Evolutionary conservation across 768 basidiomycete species (phyloP).

Genomic region (Exidia glandulosa): DNA sequence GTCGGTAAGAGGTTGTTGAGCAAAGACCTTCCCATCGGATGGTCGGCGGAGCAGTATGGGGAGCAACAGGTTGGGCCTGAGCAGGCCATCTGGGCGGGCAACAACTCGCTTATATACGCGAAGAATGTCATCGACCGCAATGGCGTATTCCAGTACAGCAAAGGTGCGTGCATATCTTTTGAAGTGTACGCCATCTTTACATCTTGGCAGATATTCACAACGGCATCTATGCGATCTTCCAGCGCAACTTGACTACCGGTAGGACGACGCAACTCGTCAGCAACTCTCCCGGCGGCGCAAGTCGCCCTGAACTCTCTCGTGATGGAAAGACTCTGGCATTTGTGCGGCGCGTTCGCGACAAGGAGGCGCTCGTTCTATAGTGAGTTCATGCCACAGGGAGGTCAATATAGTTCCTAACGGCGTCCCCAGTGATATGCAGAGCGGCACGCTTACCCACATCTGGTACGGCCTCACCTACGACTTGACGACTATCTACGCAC

Average conservation of each 20-base stretch:
- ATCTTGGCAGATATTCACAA: slow-evolving; percentile 50
- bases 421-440: slow-evolving; percentile 47
- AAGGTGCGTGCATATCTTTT: slow-evolving; percentile 34
- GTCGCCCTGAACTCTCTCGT: slow-evolving; percentile 55
- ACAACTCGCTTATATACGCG: slow-evolving; percentile 51
- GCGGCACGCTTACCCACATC: slow-evolving; percentile 53
- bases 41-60: slow-evolving; percentile 47
- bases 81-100: slow-evolving; percentile 51
- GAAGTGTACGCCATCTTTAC: background rate
- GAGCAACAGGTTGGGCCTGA: slow-evolving; percentile 68
- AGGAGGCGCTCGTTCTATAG: slow-evolving; percentile 64
- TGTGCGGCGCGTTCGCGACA: slow-evolving; percentile 61
- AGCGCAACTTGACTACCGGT: slow-evolving; percentile 50
- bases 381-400: slow-evolving; percentile 18
- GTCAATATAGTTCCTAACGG: slow-evolving; percentile 1
- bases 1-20: slow-evolving; percentile 46
- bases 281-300: slow-evolving; percentile 57
- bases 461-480: slow-evolving; percentile 67
- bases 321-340: slow-evolving; percentile 64
- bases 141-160: slow-evolving; percentile 46
- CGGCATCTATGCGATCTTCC: slow-evolving; percentile 63
- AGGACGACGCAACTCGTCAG: slow-evolving; percentile 41
- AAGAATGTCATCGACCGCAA: slow-evolving; percentile 47
- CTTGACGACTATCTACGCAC: slow-evolving; percentile 48
- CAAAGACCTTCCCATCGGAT: slow-evolving; percentile 47